Base-by-base conservation (phyloP, 1,139 yeast genomes). In the Kazachstania sp. region DNA sequence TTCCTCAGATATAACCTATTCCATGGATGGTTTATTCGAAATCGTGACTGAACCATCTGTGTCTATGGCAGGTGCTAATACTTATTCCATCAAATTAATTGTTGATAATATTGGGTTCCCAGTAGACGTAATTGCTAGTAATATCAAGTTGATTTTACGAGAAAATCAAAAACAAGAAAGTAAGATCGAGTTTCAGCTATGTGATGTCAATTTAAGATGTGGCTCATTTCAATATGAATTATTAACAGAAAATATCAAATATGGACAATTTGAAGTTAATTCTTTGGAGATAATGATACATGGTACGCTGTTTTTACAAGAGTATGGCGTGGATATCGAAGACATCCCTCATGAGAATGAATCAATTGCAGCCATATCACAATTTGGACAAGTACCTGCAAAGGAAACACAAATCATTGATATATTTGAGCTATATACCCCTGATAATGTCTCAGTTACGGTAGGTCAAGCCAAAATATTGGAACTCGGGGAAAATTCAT, bases 281-380 rank as follows among this genome's bases (percentile, higher is more conserved):
- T 50, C 58, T 8, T 32, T 60, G 12, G 65, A 59, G 37, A 45
- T 61, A 20, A 48, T 42, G 9, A 49, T 61, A n/a, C 60, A 59
- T 2, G 53, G 49, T 16, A 60, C 64, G 1, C 51, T 50, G 8
- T 61, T 64, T 26, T 48, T 55, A 3, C 54, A 59, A 40, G 56
- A 57, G 35, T 61, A 57, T 37, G 43, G 45, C 11, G 39, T 49
- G 2, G 47, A 52, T 6, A 39, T 35, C 11, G 43, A 50, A 4
- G 46, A 51, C 4, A 40, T 39, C 9, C 31, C 26, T 2, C 41
- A 46, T 1, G 32, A 47, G 6, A 31, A 9, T 28, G 18, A 23
- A n/a, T 15, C 28, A n/a, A 23, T 23, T 23, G 6, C 28, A 23
- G 8, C 6, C 28, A 23, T 9, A 23, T 23, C 28, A 7, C 28